A percentile compares a stretch with the other conserved stretches of the same genome.
Evolutionary conservation across 2,329 filamentous ascomycete species (phyloP).

Genomic region (Penicillium sp.): DNA sequence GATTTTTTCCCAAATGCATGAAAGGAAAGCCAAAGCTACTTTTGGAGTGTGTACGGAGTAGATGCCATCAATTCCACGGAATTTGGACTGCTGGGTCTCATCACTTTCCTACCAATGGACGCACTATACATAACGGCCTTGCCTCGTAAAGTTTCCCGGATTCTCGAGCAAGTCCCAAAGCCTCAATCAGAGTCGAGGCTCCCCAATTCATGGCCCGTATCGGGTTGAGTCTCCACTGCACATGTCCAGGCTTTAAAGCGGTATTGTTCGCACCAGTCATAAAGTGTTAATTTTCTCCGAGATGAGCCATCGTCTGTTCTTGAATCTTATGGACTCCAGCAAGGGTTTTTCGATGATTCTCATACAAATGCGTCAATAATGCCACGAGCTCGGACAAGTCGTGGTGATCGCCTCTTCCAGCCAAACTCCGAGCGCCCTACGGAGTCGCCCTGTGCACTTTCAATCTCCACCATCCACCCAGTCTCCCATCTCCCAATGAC

Average conservation of each 20-base stretch:
- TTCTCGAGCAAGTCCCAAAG: too few species aligned
- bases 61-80: too few species aligned
- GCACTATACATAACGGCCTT: too few species aligned
- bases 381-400: neutral
- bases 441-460: neutral
- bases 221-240: neutral
- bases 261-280: neutral
- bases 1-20: neutral
- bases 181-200: neutral
- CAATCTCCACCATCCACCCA: neutral
- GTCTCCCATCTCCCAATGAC: neutral
- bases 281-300: neutral
- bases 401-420: neutral
- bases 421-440: neutral
- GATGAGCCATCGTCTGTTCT: neutral
- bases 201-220: neutral
- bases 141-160: neutral
- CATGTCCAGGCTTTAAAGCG: neutral
- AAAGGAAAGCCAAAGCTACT: neutral
- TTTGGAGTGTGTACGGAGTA: too few species aligned
- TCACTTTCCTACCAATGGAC: too few species aligned
- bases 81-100: too few species aligned
- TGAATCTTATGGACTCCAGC: too few species aligned
- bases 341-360: too few species aligned
- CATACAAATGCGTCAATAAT: neutral